Conservation (phyloP, 495 filamentous ascomycete genomes). For the Aspergillus bridgeri region DNA sequence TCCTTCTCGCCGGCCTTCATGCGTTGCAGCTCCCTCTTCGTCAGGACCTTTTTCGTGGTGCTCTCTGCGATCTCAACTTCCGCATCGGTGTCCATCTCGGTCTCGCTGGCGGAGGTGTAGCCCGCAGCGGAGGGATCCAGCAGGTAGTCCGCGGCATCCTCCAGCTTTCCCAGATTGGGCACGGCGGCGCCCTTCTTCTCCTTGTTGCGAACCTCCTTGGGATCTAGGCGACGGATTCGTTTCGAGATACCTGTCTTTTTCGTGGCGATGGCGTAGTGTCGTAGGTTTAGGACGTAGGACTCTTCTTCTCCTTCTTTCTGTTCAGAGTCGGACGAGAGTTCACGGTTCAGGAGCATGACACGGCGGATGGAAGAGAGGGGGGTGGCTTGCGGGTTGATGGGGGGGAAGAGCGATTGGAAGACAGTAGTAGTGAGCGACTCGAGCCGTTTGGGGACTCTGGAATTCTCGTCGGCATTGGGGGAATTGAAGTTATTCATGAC, state of each 20-base stretch:
- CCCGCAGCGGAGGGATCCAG: conserved; percentile 80
- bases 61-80: conserved; percentile 88
- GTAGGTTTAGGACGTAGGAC: conserved; percentile 81
- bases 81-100: conserved; percentile 88
- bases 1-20: conserved; percentile 42
- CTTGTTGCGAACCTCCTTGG: conserved; percentile 69
- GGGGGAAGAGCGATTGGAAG: conserved; percentile 95
- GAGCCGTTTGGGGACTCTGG: conserved; percentile 77
- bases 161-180: conserved; percentile 84
- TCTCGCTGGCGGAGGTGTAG: conserved; percentile 89
- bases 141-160: conserved; percentile 95
- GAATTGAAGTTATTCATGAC: conserved; percentile 98
- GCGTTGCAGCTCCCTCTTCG: conserved; percentile 56
- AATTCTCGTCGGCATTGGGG: conserved; percentile 50
- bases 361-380: conserved; percentile 85
- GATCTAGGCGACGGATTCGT: conserved; percentile 75
- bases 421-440: conserved; percentile 90
- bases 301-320: conserved; percentile 43
- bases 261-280: conserved; percentile 93
- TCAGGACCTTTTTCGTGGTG: conserved; percentile 65
- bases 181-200: conserved; percentile 64
- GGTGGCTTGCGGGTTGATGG: conserved; percentile 87
- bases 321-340: conserved; percentile 44
- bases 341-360: conserved; percentile 85
- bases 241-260: conserved; percentile 80